A percentile compares a stretch with the other conserved stretches of the same genome.
phyloP scores from a whole-genome alignment of 2,329 filamentous ascomycete genomes.

The Pseudocercospora vitis region DNA sequence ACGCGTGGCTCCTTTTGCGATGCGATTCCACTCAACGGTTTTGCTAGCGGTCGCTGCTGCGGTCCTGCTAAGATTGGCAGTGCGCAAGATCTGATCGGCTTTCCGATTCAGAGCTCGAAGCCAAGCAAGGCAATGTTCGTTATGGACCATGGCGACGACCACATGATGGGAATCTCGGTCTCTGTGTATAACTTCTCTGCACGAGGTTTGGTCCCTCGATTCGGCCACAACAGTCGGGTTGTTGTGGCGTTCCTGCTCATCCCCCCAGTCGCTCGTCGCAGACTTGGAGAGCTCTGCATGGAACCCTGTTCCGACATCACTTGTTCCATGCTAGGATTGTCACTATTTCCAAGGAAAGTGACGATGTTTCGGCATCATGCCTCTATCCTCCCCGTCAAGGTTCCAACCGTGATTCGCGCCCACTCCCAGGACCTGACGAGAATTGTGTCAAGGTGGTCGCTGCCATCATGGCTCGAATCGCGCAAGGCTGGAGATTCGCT shows the following conservation, averaged over 20 bases:
- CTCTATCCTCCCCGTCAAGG: slow-evolving; percentile 17
- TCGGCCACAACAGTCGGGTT: too few relatives aligned
- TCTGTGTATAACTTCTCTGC: too few relatives aligned
- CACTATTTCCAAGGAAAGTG: slow-evolving; percentile 2
- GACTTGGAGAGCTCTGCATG: too few relatives aligned
- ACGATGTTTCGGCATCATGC: slow-evolving; percentile 11
- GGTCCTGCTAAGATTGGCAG: too few relatives aligned
- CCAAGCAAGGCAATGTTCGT: too few relatives aligned
- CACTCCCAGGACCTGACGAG: slow-evolving; percentile 7
- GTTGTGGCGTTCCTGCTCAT: too few relatives aligned
- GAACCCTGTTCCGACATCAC: not conserved
- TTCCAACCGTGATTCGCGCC: slow-evolving; percentile 9
- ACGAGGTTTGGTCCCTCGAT: too few relatives aligned
- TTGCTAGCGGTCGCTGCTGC: not conserved
- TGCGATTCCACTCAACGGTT: not conserved
- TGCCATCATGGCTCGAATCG: slow-evolving; percentile 11
- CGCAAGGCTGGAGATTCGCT: not conserved
- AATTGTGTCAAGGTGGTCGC: slow-evolving; percentile 11
- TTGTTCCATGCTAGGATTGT: slow-evolving; percentile 3
- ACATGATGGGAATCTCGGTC: too few relatives aligned
- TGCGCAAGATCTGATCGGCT: not conserved
- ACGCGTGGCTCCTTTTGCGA: not conserved
- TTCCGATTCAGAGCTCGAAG: not conserved
- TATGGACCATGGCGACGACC: too few relatives aligned
- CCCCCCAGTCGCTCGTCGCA: too few relatives aligned